Conservation (phyloP, 129 eudicot genomes). For the Ambrosia trifida region DNA sequence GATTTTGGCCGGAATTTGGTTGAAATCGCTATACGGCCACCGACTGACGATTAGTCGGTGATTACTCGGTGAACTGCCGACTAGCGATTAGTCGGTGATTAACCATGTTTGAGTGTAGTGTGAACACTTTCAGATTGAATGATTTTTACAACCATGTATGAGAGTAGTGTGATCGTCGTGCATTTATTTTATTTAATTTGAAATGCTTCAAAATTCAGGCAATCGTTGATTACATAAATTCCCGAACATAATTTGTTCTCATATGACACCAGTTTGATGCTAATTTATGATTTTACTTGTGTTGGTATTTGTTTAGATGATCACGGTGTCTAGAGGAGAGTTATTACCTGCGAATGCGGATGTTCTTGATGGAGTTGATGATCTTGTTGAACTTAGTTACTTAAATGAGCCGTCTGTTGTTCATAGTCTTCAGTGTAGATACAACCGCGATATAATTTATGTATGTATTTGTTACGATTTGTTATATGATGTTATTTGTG, state of each 20-base stretch:
- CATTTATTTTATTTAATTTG: too few relatives aligned
- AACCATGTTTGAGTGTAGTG: too few relatives aligned
- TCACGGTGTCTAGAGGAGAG: constrained; percentile 52
- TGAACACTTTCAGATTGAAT: too few relatives aligned
- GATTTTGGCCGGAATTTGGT: too few relatives aligned
- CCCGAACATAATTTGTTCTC: not conserved
- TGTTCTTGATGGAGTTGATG: constrained; percentile 88
- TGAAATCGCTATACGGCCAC: too few relatives aligned
- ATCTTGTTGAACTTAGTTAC: constrained; percentile 82
- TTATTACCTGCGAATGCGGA: constrained; percentile 90
- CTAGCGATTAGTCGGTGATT: too few relatives aligned
- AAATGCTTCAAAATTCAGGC: too few relatives aligned
- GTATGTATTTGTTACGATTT: constrained; percentile 40
- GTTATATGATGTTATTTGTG: not conserved
- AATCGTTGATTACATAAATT: too few relatives aligned
- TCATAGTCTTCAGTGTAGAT: constrained; percentile 71
- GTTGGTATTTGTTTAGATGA: constrained; percentile 41
- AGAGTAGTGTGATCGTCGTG: too few relatives aligned
- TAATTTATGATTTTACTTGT: not conserved
- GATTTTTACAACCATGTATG: too few relatives aligned
- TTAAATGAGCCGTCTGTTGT: constrained; percentile 91
- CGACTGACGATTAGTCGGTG: too few relatives aligned
- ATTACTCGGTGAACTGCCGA: too few relatives aligned
- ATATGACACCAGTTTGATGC: not conserved
- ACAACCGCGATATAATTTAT: constrained; percentile 59